Evolutionary conservation across 805 yeast genomes (phyloP).

Genomic region (Hanseniaspora nectarophila): DNA sequence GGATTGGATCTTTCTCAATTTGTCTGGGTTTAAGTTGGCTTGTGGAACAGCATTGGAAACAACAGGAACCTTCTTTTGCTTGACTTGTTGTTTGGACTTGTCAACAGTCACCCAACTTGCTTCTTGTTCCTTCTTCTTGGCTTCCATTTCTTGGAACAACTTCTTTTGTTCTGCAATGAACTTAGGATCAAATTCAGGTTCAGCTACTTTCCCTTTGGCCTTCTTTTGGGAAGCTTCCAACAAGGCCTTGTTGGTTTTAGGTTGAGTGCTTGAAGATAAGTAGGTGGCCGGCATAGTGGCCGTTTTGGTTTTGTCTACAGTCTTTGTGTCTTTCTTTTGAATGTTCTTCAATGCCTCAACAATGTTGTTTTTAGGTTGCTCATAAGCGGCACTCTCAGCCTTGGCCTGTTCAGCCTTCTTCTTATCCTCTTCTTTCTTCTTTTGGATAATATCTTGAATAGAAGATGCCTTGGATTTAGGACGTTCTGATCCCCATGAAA

Average conservation of each 20-base stretch:
- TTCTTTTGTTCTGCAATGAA: conserved; percentile 27
- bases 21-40: conserved; percentile 28
- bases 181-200: conserved; percentile 16
- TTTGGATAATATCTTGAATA: conserved; percentile 4
- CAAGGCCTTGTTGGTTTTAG: background rate
- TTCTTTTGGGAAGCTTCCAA: background rate
- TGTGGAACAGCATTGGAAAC: conserved; percentile 19
- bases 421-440: conserved; percentile 13
- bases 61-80: conserved; percentile 20
- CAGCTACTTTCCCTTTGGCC: background rate
- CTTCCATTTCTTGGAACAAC: conserved; percentile 46
- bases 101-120: conserved; percentile 27
- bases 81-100: conserved; percentile 20
- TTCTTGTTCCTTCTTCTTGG: conserved; percentile 37
- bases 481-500: conserved; percentile 17
- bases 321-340: background rate
- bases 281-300: background rate
- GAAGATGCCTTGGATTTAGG: conserved; percentile 16
- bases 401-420: conserved; percentile 6
- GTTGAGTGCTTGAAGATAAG: background rate
- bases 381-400: background rate
- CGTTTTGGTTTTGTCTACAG: background rate
- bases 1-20: conserved; percentile 26
- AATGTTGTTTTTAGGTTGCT: background rate
- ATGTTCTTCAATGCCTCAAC: background rate